These are phyloP conservation scores for Boletus fagicola DNA, from an alignment of 768 basidiomycete genomes.

Conservation along the genomic window DNA sequence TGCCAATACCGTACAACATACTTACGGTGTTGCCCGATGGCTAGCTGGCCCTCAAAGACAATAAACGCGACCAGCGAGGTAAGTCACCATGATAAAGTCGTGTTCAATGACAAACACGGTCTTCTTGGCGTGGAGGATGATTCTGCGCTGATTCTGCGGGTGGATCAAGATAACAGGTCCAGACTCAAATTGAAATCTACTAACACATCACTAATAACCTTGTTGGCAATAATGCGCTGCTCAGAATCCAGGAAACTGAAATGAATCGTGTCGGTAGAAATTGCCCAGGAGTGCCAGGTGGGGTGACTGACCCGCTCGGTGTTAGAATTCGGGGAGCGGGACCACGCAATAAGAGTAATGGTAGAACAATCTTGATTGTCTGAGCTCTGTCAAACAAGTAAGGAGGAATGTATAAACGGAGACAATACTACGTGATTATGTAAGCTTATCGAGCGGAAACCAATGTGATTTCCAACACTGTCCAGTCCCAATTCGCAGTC, in stretches of 20 bases:
- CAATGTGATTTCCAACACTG: too few relatives aligned
- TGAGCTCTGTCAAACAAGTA: too few relatives aligned
- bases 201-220: conserved; percentile 89
- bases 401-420: too few relatives aligned
- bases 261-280: conserved; percentile 4
- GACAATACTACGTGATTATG: too few relatives aligned
- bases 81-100: conserved; percentile 99
- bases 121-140: conserved; percentile 94
- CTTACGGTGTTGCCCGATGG: conserved; percentile 83
- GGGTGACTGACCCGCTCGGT: conserved; percentile 64
- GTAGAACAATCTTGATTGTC: too few relatives aligned
- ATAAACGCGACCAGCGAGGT: conserved; percentile 97
- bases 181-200: background rate
- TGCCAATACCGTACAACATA: conserved; percentile 13
- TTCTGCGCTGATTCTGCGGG: conserved; percentile 71
- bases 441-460: too few relatives aligned
- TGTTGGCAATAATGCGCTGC: conserved; percentile 97
- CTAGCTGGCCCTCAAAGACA: conserved; percentile 86
- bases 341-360: too few relatives aligned
- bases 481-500: background rate
- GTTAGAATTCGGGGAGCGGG: too few relatives aligned
- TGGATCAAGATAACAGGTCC: conserved; percentile 1
- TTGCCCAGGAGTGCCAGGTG: background rate
- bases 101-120: conserved; percentile 99
- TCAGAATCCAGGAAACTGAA: conserved; percentile 93